Conservation (phyloP, 768 basidiomycete species). For the Mrakia gelida region DNA sequence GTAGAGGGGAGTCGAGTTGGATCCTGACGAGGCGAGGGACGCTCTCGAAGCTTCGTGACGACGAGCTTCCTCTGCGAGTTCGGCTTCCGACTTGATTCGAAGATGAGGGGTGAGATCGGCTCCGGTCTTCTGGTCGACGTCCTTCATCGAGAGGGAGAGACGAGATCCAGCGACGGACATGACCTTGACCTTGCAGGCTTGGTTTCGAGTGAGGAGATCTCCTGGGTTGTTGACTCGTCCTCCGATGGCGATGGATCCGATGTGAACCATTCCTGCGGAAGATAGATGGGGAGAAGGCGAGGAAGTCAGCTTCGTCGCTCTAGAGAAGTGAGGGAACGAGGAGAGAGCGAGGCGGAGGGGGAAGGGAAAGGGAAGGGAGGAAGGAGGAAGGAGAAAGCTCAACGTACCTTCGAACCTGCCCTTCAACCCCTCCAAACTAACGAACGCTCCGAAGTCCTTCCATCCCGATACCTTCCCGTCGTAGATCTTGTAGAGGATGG, state of each 20-base stretch:
- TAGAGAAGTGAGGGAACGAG: background rate
- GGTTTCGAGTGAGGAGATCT: constrained; percentile 78
- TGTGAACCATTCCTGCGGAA: constrained; percentile 84
- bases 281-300: background rate
- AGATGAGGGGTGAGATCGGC: constrained; percentile 91
- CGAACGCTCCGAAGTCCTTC: constrained; percentile 95
- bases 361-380: background rate
- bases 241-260: constrained; percentile 80
- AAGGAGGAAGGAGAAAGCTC: background rate
- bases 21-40: constrained; percentile 63
- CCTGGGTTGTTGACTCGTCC: constrained; percentile 78
- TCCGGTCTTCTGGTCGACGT: constrained; percentile 87
- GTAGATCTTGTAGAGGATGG: constrained; percentile 92
- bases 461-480: constrained; percentile 74
- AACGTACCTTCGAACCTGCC: constrained; percentile 82
- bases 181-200: constrained; percentile 90
- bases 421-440: constrained; percentile 75
- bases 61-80: constrained; percentile 71
- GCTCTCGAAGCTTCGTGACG: constrained; percentile 40
- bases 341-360: background rate
- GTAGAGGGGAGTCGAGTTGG: constrained; percentile 76
- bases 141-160: constrained; percentile 90
- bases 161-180: constrained; percentile 82
- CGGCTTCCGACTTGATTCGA: constrained; percentile 87
- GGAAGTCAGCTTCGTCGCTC: background rate